Evolutionary conservation across 352 stramenopile species (phyloP).

Genomic region (Phytopythium cucurbitacearum): DNA sequence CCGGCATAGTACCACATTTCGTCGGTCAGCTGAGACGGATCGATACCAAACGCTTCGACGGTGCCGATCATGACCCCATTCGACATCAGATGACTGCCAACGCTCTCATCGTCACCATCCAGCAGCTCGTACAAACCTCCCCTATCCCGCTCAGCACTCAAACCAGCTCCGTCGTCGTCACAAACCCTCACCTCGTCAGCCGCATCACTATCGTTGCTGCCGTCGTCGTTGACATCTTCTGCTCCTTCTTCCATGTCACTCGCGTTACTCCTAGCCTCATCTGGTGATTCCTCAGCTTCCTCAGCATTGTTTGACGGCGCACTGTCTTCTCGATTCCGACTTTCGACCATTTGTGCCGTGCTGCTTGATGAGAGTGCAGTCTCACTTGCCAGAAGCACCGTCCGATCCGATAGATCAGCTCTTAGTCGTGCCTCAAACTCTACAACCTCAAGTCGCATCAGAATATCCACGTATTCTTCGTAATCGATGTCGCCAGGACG

Average conservation of each 20-base stretch:
- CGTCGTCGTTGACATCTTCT: conserved; percentile 24
- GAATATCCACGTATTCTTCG: conserved; percentile 23
- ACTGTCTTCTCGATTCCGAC: too few species aligned
- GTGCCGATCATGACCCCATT: background rate
- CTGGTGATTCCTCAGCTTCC: background rate
- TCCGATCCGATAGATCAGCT: background rate
- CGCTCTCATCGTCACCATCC: background rate
- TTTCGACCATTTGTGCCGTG: too few species aligned
- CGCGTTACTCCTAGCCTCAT: conserved; percentile 7
- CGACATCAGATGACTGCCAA: background rate
- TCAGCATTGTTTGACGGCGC: background rate
- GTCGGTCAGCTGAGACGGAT: conserved; percentile 17
- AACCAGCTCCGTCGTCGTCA: conserved; percentile 4
- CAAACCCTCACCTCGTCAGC: conserved; percentile 15
- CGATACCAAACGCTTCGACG: background rate
- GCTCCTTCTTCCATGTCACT: conserved; percentile 10
- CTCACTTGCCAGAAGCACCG: too few species aligned
- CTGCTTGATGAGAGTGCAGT: too few species aligned
- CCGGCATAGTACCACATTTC: conserved; percentile 23
- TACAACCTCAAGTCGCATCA: conserved; percentile 8
- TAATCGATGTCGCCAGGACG: conserved; percentile 30
- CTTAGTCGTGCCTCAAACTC: background rate
- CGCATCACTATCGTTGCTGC: conserved; percentile 42
- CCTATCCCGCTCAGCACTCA: background rate
- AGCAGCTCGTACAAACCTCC: background rate